Conservation (phyloP, 169 alveolate species). For the Cryptosporidium ubiquitum region DNA sequence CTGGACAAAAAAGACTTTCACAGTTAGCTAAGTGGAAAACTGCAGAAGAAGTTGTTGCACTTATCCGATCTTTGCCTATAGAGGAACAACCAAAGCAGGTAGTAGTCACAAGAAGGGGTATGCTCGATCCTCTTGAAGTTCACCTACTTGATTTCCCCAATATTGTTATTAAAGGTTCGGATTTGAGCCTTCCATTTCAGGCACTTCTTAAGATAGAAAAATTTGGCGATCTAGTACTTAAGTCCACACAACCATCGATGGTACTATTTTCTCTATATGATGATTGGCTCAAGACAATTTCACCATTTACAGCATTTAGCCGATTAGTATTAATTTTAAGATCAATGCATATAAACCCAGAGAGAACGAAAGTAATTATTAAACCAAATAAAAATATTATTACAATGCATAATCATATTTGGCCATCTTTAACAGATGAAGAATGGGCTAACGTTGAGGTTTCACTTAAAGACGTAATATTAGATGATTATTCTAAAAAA, state of each 20-base stretch:
- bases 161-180: constrained; percentile 99
- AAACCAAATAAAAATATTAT: constrained; percentile 95
- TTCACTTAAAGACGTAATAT: constrained; percentile 96
- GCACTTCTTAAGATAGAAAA: constrained; percentile 98
- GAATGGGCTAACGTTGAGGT: constrained; percentile 99
- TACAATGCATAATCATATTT: constrained; percentile 99
- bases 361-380: constrained; percentile 96
- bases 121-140: constrained; percentile 99
- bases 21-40: constrained; percentile 99
- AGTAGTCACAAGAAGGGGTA: constrained; percentile 99
- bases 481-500: constrained; percentile 98
- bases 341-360: constrained; percentile 98
- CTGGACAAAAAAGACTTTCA: constrained; percentile 99
- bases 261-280: constrained; percentile 98
- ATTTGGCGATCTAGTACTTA: constrained; percentile 98
- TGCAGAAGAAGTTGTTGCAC: constrained; percentile 99
- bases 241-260: constrained; percentile 99
- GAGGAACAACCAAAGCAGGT: constrained; percentile 99
- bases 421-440: constrained; percentile 99
- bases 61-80: constrained; percentile 99
- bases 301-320: constrained; percentile 98
- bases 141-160: constrained; percentile 99
- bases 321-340: constrained; percentile 96
- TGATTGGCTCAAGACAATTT: constrained; percentile 98
- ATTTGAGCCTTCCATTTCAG: constrained; percentile 98